These are phyloP conservation scores for Mycena sp. DNA, from an alignment of 1,284 basidiomycete species.

Conservation along the genomic window DNA sequence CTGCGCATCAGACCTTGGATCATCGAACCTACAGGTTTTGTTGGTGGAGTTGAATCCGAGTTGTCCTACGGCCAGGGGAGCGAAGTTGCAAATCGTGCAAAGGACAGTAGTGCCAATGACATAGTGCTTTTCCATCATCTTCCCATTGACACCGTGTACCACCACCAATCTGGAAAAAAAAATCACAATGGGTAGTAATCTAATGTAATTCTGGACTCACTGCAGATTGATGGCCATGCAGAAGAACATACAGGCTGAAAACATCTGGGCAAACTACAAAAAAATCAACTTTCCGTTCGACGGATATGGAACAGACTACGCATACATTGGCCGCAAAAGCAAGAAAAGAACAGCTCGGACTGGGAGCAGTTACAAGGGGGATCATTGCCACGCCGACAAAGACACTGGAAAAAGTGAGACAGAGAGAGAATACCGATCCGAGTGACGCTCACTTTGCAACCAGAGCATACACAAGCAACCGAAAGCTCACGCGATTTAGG, in stretches of 20 bases:
- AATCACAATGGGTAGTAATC: neutral
- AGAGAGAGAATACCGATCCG: neutral
- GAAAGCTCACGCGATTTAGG: slow-evolving; percentile 16
- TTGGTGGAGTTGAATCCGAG: slow-evolving; percentile 34
- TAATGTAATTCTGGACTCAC: neutral
- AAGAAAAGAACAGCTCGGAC: slow-evolving; percentile 6
- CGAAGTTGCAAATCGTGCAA: slow-evolving; percentile 29
- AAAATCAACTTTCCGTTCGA: neutral
- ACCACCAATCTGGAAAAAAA: slow-evolving; percentile 32
- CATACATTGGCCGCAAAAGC: slow-evolving; percentile 1
- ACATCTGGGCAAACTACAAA: neutral
- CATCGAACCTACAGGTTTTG: slow-evolving; percentile 35
- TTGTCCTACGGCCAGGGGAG: slow-evolving; percentile 30
- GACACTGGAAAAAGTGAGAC: slow-evolving; percentile 21
- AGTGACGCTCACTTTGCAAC: neutral
- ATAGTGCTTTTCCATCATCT: too few relatives aligned
- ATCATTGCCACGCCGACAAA: slow-evolving; percentile 30
- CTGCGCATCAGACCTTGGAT: slow-evolving; percentile 7
- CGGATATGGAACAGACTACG: neutral
- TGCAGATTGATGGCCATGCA: slow-evolving; percentile 16
- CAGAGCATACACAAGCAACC: slow-evolving; percentile 10
- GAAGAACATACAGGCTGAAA: slow-evolving; percentile 1
- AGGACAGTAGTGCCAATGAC: slow-evolving; percentile 27
- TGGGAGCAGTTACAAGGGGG: neutral
- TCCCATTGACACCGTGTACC: slow-evolving; percentile 38